Conservation (phyloP, 2,329 filamentous ascomycete genomes). For the Xenoacremonium recifei region DNA sequence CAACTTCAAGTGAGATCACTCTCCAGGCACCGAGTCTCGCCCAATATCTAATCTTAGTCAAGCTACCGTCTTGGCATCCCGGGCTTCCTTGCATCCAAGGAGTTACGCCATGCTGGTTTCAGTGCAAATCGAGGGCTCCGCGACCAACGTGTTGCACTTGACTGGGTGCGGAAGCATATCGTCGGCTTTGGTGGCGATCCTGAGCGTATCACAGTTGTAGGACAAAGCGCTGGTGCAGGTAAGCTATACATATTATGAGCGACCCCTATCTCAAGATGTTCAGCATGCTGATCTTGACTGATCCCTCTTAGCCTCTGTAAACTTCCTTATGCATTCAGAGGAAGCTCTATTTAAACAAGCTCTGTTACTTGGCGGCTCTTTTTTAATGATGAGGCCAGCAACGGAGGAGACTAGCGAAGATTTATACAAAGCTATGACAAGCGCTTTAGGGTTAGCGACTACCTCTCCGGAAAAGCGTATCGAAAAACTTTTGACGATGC, state of each 20-base stretch:
- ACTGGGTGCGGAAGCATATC: constrained; percentile 5
- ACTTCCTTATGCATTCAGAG: background rate
- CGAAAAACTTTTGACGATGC: background rate
- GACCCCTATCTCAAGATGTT: too few species aligned
- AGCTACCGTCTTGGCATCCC: constrained; percentile 6
- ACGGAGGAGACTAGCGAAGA: background rate
- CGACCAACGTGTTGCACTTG: constrained; percentile 3
- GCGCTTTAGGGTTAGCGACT: background rate
- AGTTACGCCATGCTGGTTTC: background rate
- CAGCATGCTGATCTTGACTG: too few species aligned
- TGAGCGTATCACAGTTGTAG: background rate
- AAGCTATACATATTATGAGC: too few species aligned
- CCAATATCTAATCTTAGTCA: background rate
- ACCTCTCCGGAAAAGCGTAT: background rate
- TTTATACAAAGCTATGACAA: background rate
- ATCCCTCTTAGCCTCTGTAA: too few species aligned
- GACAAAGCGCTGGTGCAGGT: constrained; percentile 7
- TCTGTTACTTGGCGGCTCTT: background rate
- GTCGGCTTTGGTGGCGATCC: constrained; percentile 4
- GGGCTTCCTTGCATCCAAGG: constrained; percentile 4
- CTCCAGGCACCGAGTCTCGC: background rate
- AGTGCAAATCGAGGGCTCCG: constrained; percentile 3
- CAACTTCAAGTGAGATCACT: constrained; percentile 5
- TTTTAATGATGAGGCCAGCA: constrained; percentile 3
- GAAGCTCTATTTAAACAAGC: constrained; percentile 2